phyloP scores from a whole-genome alignment of 257 asterid genomes.

The Datura wrightii region DNA sequence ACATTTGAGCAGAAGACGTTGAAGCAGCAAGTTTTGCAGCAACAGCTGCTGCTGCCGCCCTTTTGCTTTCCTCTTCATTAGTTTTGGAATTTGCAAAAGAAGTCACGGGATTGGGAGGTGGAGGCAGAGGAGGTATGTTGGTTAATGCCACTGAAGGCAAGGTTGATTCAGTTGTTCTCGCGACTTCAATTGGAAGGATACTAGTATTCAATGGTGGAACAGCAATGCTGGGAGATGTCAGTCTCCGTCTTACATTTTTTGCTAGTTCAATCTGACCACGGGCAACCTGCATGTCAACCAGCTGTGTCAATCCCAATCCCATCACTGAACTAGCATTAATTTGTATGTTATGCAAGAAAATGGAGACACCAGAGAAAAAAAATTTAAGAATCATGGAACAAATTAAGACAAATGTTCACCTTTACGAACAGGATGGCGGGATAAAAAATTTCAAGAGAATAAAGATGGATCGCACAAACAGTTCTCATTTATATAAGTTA shows the following conservation, averaged over 20 bases:
- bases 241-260: slow-evolving; percentile 51
- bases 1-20: slow-evolving; percentile 93
- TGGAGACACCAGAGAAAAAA: background rate
- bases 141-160: slow-evolving; percentile 46
- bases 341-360: background rate
- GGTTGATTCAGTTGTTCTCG: slow-evolving; percentile 41
- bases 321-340: background rate
- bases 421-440: background rate
- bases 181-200: slow-evolving; percentile 42
- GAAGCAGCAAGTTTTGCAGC: slow-evolving; percentile 94
- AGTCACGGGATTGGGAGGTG: slow-evolving; percentile 45
- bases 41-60: slow-evolving; percentile 87
- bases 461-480: background rate
- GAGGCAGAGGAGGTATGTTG: slow-evolving; percentile 42
- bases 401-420: background rate
- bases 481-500: background rate
- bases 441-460: background rate
- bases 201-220: slow-evolving; percentile 37
- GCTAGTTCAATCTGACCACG: slow-evolving; percentile 63
- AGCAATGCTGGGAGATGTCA: slow-evolving; percentile 45
- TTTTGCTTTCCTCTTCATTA: slow-evolving; percentile 76
- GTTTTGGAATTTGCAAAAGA: slow-evolving; percentile 49
- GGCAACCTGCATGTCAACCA: slow-evolving; percentile 61
- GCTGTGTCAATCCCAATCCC: background rate
- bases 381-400: background rate